Evolutionary conservation across 345 rosid genomes (phyloP), one percentile per base, ranked within the genome.

Genomic region (Erodium maritimum): DNA sequence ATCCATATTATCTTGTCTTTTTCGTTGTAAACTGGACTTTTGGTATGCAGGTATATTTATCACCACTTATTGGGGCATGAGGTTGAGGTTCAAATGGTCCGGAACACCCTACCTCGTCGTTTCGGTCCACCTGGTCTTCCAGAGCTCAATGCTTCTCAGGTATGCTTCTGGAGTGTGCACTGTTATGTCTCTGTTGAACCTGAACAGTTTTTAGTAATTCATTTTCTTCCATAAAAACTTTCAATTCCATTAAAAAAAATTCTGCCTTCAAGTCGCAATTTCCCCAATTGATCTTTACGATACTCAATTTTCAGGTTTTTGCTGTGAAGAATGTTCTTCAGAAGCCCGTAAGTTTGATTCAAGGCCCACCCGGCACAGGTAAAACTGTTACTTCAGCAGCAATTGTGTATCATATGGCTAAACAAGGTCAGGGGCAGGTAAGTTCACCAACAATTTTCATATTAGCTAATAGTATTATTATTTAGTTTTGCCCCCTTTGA

Each of bases 71-170:
- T 94, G 79, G 99, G 99, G 58, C 99, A 94, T 65, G 99, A 94
- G 65, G 96, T 94, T 72, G 99, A 94, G 83, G 85, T 75, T 69
- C 97, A 94, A 76, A 87, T 82, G 82, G 93, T 94, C 64, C 91
- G 96, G 21, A 94, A 85, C 71, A 60, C 97, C 4, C 68, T 90
- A 63, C 99, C 97, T 53, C 88, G 99, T 17, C 95, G 97, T 25
- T 87, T 90, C 78, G 97, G 97, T 65, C 97, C 96, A 22, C 99
- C 96, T 71, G 99, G 99, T 70, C 93, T 90, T 76, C 99, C 99
- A 51, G 97, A 94, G 64, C 80, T 94, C 65, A 94, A 94, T 79
- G 99, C 99, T 67, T 94, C 99, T 72, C 99, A 94, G 75, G 99
- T 93, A 77, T 62, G 54, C 13, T 53, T 11, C 1, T 52, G 29